Evolutionary conservation across 2,329 filamentous ascomycete genomes (phyloP), one percentile per base, ranked within the genome.

Genomic region (Aspergillus viridinutans): DNA sequence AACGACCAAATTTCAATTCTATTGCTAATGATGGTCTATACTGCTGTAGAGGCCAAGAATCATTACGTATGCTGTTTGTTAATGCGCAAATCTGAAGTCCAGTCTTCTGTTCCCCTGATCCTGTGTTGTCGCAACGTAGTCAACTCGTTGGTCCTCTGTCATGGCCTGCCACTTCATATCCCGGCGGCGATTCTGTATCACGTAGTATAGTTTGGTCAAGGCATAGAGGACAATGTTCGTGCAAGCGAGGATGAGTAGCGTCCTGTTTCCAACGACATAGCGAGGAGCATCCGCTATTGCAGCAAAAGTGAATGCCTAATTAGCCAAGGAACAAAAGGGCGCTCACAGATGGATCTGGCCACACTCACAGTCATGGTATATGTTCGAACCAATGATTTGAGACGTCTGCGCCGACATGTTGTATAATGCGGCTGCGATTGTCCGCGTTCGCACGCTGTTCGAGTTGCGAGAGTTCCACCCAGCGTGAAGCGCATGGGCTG

Each of bases 401-500:
- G 64, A 67, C 8, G 67, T 57, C 53, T 77, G 74, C n/a, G 69
- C 65, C 54, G 63, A 68, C 72, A 77, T 76, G 55, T 76, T 76
- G 53, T 76, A 76, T 56, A 74, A 54, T 17, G 72, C 68, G 43
- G 67, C 69, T 9, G 71, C 66, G 23, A 77, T 71, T 0, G 73
- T 72, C 17, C 74, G 66, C 4, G 72, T 72, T 14, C 73, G 62
- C 12, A 76, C 73, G 1, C 69, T 72, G 49, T 74, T 75, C 3
- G 73, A 69, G 49, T 76, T 76, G 9, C 74, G 69, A 25, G 71
- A 74, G 49, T 70, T 74, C 64, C 73, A 72, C 6, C 65, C 72
- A 5, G 75, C 74, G 59, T 83, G 69, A 28, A 85, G 77, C 9
- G 83, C 80, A 61, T 85, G 83, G 54, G 83, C 82, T 70, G 55